These are phyloP conservation scores for Arthrobotrys entomopaga DNA, from an alignment of 2,329 filamentous ascomycete species.

Conservation along the genomic window DNA sequence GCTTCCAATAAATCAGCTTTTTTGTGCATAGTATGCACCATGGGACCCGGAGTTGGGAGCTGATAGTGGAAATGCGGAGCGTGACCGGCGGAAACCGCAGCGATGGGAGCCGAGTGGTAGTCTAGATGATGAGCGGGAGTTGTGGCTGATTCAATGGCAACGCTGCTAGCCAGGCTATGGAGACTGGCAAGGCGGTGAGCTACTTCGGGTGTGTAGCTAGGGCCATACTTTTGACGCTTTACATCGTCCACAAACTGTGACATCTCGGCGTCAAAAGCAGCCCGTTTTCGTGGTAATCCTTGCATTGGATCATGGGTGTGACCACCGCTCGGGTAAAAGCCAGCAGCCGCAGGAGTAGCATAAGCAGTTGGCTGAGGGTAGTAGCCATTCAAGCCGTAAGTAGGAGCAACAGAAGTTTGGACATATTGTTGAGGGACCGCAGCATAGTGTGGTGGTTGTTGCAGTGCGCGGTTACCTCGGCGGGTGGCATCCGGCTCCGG, in stretches of 20 bases:
- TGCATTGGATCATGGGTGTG: conserved; percentile 72
- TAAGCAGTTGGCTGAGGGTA: conserved; percentile 40
- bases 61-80: conserved; percentile 64
- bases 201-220: conserved; percentile 87
- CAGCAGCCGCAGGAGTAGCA: conserved; percentile 12
- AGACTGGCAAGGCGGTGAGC: conserved; percentile 86
- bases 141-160: conserved; percentile 67
- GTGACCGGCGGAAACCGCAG: conserved; percentile 66
- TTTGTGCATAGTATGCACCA: conserved; percentile 83
- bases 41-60: conserved; percentile 66
- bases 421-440: conserved; percentile 50
- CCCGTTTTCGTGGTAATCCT: conserved; percentile 60
- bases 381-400: conserved; percentile 51
- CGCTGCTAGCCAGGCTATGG: conserved; percentile 71
- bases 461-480: conserved; percentile 55
- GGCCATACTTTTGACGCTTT: conserved; percentile 90
- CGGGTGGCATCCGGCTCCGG: conserved; percentile 68
- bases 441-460: conserved; percentile 56
- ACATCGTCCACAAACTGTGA: conserved; percentile 88
- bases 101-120: conserved; percentile 68
- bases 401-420: conserved; percentile 37
- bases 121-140: conserved; percentile 61
- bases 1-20: conserved; percentile 95
- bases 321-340: conserved; percentile 72
- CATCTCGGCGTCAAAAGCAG: conserved; percentile 52